Percentiles rank a stretch among this genome's conserved stretches.
Conservation (phyloP, 2,329 filamentous ascomycete genomes). For the Westerdykella aurantiaca region DNA sequence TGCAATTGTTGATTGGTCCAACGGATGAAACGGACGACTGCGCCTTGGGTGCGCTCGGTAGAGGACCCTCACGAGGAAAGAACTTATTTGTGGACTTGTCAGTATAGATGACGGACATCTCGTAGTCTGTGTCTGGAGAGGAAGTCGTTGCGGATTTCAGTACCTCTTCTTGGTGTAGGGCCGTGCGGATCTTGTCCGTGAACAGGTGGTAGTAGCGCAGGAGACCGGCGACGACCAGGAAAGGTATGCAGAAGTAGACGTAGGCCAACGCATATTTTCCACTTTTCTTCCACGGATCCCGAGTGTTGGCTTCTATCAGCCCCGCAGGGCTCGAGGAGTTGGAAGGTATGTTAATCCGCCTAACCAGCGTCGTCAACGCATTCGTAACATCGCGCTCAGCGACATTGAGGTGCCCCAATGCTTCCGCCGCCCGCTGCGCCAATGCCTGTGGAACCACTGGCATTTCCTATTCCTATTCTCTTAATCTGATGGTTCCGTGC, state of each 20-base stretch:
- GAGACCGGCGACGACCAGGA: constrained; percentile 61
- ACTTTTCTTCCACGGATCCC: constrained; percentile 73
- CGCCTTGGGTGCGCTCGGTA: constrained; percentile 55
- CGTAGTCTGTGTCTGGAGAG: constrained; percentile 55
- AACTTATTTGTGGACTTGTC: constrained; percentile 64
- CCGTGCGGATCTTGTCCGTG: constrained; percentile 88
- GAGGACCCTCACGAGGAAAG: constrained; percentile 61
- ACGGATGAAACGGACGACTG: constrained; percentile 72
- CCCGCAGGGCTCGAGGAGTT: constrained; percentile 52
- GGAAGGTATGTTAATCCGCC: constrained; percentile 52
- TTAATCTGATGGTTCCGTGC: constrained; percentile 6
- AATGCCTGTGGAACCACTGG: constrained; percentile 30
- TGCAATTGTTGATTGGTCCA: constrained; percentile 65
- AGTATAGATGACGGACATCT: constrained; percentile 54
- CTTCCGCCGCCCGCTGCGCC: constrained; percentile 22
- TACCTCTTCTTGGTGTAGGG: constrained; percentile 78
- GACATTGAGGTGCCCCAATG: constrained; percentile 25
- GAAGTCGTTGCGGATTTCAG: constrained; percentile 57
- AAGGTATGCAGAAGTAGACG: constrained; percentile 76
- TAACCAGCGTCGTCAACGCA: constrained; percentile 24
- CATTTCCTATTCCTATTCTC: constrained; percentile 19
- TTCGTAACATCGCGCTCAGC: constrained; percentile 25
- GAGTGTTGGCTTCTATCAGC: constrained; percentile 50
- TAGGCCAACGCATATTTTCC: constrained; percentile 83
- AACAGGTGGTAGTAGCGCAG: constrained; percentile 81